Percentiles rank a stretch among this genome's conserved stretches.
Evolutionary conservation across 108 stramenopile genomes (phyloP).

Genomic region (Nannochloropsis gaditana): DNA sequence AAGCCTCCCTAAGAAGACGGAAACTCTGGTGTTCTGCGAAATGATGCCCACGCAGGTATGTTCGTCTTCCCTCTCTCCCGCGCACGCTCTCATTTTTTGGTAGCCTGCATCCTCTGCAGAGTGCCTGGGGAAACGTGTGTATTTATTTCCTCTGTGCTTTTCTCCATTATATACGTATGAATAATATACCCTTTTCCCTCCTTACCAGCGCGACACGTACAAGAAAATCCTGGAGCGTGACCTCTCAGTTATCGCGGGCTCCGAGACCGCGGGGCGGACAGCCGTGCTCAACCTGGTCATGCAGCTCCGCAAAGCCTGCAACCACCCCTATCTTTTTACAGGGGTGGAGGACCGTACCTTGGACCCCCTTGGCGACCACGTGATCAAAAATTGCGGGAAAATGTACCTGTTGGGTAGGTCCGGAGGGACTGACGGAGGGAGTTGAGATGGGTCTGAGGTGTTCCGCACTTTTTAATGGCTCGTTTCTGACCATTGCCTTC

Average conservation of each 20-base stretch:
- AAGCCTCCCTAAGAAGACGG: conserved; percentile 89
- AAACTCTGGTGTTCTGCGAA: conserved; percentile 74
- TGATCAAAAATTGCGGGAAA: conserved; percentile 49
- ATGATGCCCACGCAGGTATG: conserved; percentile 18
- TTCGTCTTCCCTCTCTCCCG: not conserved
- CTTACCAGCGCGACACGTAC: conserved; percentile 53
- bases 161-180: not conserved
- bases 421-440: conserved; percentile 2
- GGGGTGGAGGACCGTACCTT: conserved; percentile 73
- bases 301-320: conserved; percentile 98
- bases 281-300: conserved; percentile 81
- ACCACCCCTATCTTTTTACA: conserved; percentile 97
- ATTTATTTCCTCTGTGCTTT: too few relatives aligned
- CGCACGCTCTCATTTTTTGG: not conserved
- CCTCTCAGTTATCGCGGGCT: conserved; percentile 60
- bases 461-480: not conserved
- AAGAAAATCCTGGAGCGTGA: conserved; percentile 64
- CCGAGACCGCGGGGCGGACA: conserved; percentile 69
- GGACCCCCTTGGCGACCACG: conserved; percentile 49
- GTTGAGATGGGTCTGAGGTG: not conserved
- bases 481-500: too few relatives aligned
- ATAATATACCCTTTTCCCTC: not conserved
- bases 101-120: too few relatives aligned
- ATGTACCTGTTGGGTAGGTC: conserved; percentile 50
- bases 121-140: too few relatives aligned